Base-by-base conservation (phyloP, 768 basidiomycete species). In the Tulasnella sp. region DNA sequence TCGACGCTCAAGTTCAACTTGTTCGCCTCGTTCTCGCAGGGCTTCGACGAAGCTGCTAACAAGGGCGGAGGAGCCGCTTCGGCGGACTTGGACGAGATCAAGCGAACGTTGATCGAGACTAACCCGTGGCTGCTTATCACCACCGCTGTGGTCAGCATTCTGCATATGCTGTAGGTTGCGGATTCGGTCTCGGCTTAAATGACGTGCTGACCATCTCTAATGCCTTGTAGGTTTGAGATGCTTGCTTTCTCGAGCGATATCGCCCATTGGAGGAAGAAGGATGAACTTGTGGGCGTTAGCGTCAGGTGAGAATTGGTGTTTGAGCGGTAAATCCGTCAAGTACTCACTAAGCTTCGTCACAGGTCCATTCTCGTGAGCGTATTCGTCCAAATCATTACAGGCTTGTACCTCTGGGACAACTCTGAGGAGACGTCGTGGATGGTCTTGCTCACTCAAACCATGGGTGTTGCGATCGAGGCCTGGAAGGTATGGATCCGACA, bases 341-440 rank as follows among this genome's bases (percentile, higher is more conserved):
- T 72, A 52, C 72, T 71, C 73, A 67, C 41, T 22, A 29, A 66
- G 44, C 76, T 29, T 67, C 85, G 86, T n/a, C 12, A 29, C 32
- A 74, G 73, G 37, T 82, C 83, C 4, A 91, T 99, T 76, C 79
- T 98, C 76, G 92, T 94, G 42, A 99, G 98, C 79, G 93, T 95
- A 75, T 88, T 98, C 78, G 91, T 95, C 7, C 81, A 95, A 83
- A 79, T 90, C 35, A 84, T 98, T 77, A 89, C 97, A 77, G 83
- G 96, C 37, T 84, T 98, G 22, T 98, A 97, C 81, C 89, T 98
- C 76, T 88, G 95, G 76, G 95, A 97, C 82, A 95, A 95, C 79
- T 93, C 92, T 76, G 89, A 92, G 69, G 92, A 98, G 79, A 99
- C 96, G 36, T 94, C 90, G 77, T 96, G 93, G 90, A 98, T 98